Conservation (phyloP, 345 rosid genomes). For the Eucalyptus victrix region DNA sequence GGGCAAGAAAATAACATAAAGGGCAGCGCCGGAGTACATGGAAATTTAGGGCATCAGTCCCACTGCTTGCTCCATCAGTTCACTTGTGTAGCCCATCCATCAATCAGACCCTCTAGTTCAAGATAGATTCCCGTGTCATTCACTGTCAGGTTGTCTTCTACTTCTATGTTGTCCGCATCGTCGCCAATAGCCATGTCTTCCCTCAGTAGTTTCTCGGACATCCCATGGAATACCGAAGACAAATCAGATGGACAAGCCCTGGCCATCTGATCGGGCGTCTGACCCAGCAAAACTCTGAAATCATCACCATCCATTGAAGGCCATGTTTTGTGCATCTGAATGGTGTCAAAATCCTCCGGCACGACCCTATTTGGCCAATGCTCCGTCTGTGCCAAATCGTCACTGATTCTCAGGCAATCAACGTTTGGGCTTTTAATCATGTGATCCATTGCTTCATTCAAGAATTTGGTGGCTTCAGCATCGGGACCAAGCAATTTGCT, state of each 20-base stretch:
- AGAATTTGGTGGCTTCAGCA: not conserved
- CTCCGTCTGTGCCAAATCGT: not conserved
- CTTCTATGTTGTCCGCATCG: not conserved
- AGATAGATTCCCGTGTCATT: slow-evolving; percentile 9
- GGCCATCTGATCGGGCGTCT: not conserved
- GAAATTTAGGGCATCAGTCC: not conserved
- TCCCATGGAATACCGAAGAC: not conserved
- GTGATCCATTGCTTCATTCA: not conserved
- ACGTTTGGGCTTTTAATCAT: not conserved
- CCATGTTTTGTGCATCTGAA: not conserved
- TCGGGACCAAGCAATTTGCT: not conserved
- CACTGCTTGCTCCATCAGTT: slow-evolving; percentile 4
- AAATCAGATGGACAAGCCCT: not conserved
- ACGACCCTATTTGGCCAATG: not conserved
- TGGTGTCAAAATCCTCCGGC: not conserved
- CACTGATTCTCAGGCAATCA: not conserved
- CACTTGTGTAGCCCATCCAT: slow-evolving; percentile 9
- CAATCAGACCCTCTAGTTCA: slow-evolving; percentile 20
- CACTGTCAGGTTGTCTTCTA: not conserved
- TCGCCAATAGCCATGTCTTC: not conserved
- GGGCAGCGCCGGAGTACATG: not conserved
- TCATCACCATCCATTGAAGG: not conserved
- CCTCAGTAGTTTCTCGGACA: slow-evolving; percentile 7
- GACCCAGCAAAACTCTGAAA: too few species aligned
- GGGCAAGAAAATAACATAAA: not conserved